Percentiles rank a stretch among this genome's conserved stretches.
phyloP scores from a whole-genome alignment of 345 rosid species.

The Citrus sp. region DNA sequence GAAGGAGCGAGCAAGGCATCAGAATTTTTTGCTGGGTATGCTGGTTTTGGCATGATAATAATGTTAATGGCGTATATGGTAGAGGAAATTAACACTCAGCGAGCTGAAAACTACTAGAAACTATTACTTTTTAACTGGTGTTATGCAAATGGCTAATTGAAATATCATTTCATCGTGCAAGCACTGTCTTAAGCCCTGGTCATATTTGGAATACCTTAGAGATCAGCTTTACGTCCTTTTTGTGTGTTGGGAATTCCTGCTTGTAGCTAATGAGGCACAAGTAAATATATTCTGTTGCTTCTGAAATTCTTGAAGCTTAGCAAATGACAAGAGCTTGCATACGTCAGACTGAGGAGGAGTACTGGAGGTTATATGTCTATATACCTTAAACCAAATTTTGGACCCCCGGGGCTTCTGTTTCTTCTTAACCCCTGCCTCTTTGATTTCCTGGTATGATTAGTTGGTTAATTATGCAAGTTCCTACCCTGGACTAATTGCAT shows the following conservation, averaged over 20 bases:
- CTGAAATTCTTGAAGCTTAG: neutral
- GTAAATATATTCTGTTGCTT: neutral
- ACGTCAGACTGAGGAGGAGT: neutral
- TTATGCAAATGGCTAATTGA: neutral
- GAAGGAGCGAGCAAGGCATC: conserved; percentile 84
- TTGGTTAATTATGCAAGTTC: neutral
- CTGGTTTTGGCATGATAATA: neutral
- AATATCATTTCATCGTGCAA: neutral
- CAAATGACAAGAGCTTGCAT: neutral
- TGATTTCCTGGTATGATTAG: neutral
- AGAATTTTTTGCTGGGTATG: conserved; percentile 91
- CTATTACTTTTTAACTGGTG: neutral
- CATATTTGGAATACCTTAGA: neutral
- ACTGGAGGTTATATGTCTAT: neutral
- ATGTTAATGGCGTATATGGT: neutral
- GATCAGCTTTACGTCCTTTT: neutral
- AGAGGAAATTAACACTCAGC: neutral
- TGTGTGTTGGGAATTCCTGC: neutral
- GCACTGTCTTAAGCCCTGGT: neutral
- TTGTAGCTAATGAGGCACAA: neutral
- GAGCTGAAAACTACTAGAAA: neutral
- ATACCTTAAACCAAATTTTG: neutral
- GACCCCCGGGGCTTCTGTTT: neutral
- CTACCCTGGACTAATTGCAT: neutral
- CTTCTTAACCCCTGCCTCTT: neutral